phyloP scores from a whole-genome alignment of 345 rosid species.

The Cardamine chenopodiifolia region DNA sequence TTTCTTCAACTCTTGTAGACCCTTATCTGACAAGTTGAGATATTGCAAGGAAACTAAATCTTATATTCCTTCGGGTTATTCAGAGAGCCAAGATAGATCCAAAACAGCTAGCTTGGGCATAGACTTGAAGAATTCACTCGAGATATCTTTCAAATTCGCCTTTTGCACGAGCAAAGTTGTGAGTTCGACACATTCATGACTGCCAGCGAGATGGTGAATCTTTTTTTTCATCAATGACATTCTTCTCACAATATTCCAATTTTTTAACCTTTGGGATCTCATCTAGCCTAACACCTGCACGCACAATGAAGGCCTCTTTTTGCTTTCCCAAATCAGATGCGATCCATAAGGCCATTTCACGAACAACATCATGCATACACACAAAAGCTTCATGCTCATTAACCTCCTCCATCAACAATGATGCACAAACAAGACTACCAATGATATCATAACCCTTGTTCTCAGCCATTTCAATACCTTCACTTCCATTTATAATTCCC shows the following conservation, averaged over 20 bases:
- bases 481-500: conserved; percentile 24
- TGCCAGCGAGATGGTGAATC: conserved; percentile 8
- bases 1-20: not conserved
- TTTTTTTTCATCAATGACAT: conserved; percentile 38
- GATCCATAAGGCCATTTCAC: not conserved
- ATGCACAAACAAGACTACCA: conserved; percentile 41
- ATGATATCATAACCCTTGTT: conserved; percentile 23
- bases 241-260: conserved; percentile 18
- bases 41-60: conserved; percentile 21
- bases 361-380: not conserved
- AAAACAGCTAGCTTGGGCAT: conserved; percentile 43
- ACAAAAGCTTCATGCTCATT: not conserved
- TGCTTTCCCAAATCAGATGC: not conserved
- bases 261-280: conserved; percentile 22
- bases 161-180: conserved; percentile 4
- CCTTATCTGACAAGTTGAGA: not conserved
- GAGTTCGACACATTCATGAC: conserved; percentile 25
- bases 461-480: conserved; percentile 26
- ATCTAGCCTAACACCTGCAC: not conserved
- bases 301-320: not conserved
- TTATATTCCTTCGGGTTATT: not conserved
- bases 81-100: conserved; percentile 36
- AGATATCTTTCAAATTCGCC: not conserved
- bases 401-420: conserved; percentile 43
- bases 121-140: conserved; percentile 33